Base-by-base conservation (phyloP, 164 flowering plant genomes). In the Chloranthus sessilifolius region DNA sequence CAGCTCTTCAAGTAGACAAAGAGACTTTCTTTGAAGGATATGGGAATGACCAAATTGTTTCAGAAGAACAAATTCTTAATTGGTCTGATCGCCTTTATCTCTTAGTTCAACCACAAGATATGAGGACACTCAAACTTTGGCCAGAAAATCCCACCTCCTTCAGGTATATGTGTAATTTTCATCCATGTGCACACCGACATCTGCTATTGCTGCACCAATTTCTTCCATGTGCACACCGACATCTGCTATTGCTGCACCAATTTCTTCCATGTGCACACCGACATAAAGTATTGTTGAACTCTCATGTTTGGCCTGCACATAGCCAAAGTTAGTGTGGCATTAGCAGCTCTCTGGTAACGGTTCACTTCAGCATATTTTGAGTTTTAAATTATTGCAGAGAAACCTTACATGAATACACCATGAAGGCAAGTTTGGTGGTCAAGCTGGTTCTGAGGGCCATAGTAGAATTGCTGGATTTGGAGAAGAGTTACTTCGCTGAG, bases 391-490 rank as follows among this genome's bases (percentile, higher is more conserved):
- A 26, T 35, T 57, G 47, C 65, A 72, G 77, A 44, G 68, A 70
- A 21, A 23, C 44, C 12, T 27, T 75, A 22, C n/a, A 61, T 34
- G 74, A 69, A 46, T 75, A 61, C 33, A 24, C 62, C 22, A 24
- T 5, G 35, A 72, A 58, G 54, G 3, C 48, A 17, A 52, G 26
- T 15, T 4, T 10, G 2, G 48, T 65, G 31, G 33, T 20, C n/a
- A 58, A 68, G 16, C n/a, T 21, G 8, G 21, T 69, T 11, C 53
- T 60, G 0, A 69, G 59, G 35, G 64, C 72, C 36, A 59, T 77
- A 61, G 76, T 71, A 15, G 53, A 44, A 43, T 61, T 67, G 23
- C n/a, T 67, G 42, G 67, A 51, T 28, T 38, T 76, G 50, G 56
- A 68, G 20, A 71, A 67, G 10, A 42, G 58, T 30, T 15, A 63